Base-by-base conservation (phyloP, 176 grass and related monocot genomes). In the Bolboschoenus planiculmis region DNA sequence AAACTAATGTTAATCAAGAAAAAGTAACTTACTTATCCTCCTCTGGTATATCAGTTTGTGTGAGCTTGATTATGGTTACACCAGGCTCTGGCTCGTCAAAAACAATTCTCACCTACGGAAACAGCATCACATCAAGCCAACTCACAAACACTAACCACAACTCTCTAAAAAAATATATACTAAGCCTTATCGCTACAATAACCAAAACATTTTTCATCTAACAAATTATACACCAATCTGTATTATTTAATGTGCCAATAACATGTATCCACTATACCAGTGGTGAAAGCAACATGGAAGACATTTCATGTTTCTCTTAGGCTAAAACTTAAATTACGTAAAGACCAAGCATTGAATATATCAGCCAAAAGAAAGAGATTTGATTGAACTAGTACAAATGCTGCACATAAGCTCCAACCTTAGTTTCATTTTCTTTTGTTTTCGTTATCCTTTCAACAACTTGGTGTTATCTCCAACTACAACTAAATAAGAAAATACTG, bases 41-140 rank as follows among this genome's bases (percentile, higher is more conserved):
- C 79, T 89, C 91, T 43, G 96, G 96, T n/a, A 95, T 87, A 85
- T 99, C 87, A 21, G 92, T 95, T 85, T 99, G 96, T 72, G 84
- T 93, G 60, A 99, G 91, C 62, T 88, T 99, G 83, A 95, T 88
- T 48, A 93, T 84, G n/a, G 96, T 95, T 53, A 93, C 84, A 79
- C 96, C 96, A 14, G 93, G 87, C 24, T 99, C 92, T 0, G 92
- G 92, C 80, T 99, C 96, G 55, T 99, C 96, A 89, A 99, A 91
- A 18, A 62, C 64, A 67, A 99, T 64, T 40, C 87, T 87, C 42
- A 99, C 96, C 96, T 99, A 88, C 84, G 91, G 26, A 84, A 27
- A 54, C 13, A 36, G 3, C 36, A 88, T 58, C 62, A 72, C 84
- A 48, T 66, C 72, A 26, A 27, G 11, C 27, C 4, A 74, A 29